Base-by-base conservation (phyloP, 1,139 yeast genomes). In the Sugiyamaella novakii region DNA sequence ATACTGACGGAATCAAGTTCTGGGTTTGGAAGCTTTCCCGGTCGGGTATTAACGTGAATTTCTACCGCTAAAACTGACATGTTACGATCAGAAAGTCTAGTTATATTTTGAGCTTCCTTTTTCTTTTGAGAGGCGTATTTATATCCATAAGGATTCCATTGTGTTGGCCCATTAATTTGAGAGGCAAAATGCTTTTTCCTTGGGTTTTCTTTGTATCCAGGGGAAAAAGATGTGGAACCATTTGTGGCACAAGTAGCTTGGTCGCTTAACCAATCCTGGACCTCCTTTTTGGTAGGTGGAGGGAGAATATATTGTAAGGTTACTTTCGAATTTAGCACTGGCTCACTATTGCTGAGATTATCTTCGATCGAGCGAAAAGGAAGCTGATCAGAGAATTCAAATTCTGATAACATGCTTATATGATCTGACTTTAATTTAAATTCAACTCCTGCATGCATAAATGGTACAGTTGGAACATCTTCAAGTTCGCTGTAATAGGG, bases 371-470 rank as follows among this genome's bases (percentile, higher is more conserved):
- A 10, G 11, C 21, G 22, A 36, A 43, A 36, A 5, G 47, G 42
- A 17, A 18, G 28, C 8, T 34, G 28, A 12, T 45, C 41, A 19
- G 43, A 27, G 41, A 64, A 57, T 2, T 50, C 49, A 50, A 66
- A 65, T 3, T 47, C 39, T 1, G 56, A 58, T 12, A 65, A 53
- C 36, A 51, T 54, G 3, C 50, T 45, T 2, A 63, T 51, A 24
- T 64, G 63, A 21, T 52, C 43, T 14, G 72, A 62, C 31, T 58
- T 57, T 6, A 82, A 65, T 1, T 62, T 69, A 54, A 82, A 81
- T 55, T 77, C 79, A 51, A 76, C 79, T 17, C 89, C 89, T 0
- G 91, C 89, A 66, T 81, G 83, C 1, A 79, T 66, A 52, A 83
- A 74, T 0, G 94, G 83, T 22, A 69, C 71, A 0, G 66, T 47